Base-by-base conservation (phyloP, 2,329 filamentous ascomycete genomes). In the Diaporthe sp. region DNA sequence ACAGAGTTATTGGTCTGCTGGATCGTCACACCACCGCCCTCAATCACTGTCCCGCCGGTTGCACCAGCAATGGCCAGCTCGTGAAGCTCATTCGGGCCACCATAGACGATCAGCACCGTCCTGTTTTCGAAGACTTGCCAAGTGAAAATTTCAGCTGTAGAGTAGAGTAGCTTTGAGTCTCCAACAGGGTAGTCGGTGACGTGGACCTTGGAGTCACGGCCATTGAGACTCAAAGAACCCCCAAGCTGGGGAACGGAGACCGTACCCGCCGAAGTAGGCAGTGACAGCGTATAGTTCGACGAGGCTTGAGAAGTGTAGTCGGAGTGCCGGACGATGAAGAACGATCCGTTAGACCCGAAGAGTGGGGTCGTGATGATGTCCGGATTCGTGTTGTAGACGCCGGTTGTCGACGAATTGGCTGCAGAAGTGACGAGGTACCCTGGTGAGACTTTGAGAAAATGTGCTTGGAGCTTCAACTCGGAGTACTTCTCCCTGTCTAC, bases 401-500 rank as follows among this genome's bases (percentile, higher is more conserved):
- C 89, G 8, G 85, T 85, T 13, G 87, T 86, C 37, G 85, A 84
- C 17, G 87, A 86, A 49, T 85, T 81, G 78, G 87, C 88, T 1
- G 92, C 89, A 0, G 85, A 86, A 1, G 92, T 89, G 3, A 89
- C 89, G 31, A 95, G 84, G 79, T 94, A 96, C 0, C 89, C 90
- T 0, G 93, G 92, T 0, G 93, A 94, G 0, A 92, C 93, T 79
- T 92, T 92, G 71, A 94, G 82, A 82, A 96, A 96, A 79, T 94
- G 93, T 39, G 90, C 93, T 78, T 94, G 86, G 0, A 96, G 88
- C 80, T 96, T 97, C 42, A 94, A 86, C 82, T 97, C 94, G 57
- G 92, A 93, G 82, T 95, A 96, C 82, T 96, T 96, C 81, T 95
- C 93, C 2, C 94, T 89, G 47, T 88, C 85, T 4, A 96, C 86